A percentile compares a stretch with the other conserved stretches of the same genome.
Conservation (phyloP, 2,329 filamentous ascomycete species). For the Paramyrothecium sp. region DNA sequence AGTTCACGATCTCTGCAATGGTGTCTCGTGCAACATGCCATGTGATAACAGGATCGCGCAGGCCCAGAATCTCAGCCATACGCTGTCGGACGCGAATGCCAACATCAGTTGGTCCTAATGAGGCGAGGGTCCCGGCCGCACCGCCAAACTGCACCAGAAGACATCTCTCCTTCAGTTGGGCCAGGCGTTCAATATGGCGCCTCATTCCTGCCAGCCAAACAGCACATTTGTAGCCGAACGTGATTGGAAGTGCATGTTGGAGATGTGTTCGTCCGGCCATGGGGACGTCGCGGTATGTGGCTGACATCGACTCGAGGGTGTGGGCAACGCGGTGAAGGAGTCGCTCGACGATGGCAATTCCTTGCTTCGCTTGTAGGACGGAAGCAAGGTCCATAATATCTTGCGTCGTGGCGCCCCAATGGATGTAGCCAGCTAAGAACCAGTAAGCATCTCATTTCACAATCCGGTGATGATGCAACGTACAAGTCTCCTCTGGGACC, state of each 20-base stretch:
- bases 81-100: constrained; percentile 47
- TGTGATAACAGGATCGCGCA: constrained; percentile 50
- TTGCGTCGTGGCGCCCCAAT: constrained; percentile 59
- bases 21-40: constrained; percentile 57
- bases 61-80: constrained; percentile 44
- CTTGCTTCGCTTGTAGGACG: constrained; percentile 50
- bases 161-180: constrained; percentile 41
- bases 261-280: constrained; percentile 59
- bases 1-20: constrained; percentile 51
- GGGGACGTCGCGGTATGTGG: constrained; percentile 47
- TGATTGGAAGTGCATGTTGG: constrained; percentile 55
- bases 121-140: constrained; percentile 54
- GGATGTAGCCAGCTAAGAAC: constrained; percentile 38
- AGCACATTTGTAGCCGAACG: constrained; percentile 58
- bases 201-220: constrained; percentile 50
- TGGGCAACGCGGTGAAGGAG: constrained; percentile 40
- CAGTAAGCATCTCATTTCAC: constrained; percentile 16
- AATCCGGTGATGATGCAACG: too few species aligned
- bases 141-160: constrained; percentile 56
- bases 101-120: constrained; percentile 43
- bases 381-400: constrained; percentile 58
- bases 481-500: too few species aligned
- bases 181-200: constrained; percentile 45
- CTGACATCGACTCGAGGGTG: constrained; percentile 38
- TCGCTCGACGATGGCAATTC: constrained; percentile 44